These are phyloP conservation scores for Phylloporus sp. DNA, from an alignment of 1,284 basidiomycete genomes.

Conservation along the genomic window DNA sequence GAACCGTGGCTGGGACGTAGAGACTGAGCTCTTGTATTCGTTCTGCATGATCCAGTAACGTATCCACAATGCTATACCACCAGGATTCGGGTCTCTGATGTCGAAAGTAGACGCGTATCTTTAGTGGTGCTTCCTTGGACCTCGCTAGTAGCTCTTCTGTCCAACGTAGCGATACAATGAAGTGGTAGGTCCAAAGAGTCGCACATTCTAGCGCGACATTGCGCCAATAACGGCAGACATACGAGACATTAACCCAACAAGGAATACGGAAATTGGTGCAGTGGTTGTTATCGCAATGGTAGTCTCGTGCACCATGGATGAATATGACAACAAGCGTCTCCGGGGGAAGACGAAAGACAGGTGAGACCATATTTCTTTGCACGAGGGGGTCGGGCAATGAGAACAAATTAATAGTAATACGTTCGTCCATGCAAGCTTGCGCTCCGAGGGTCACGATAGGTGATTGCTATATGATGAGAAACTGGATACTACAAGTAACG, in stretches of 20 bases:
- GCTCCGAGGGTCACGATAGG: no score
- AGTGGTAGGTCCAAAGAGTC: slow-evolving; percentile 1
- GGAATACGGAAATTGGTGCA: neutral
- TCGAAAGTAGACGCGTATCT: neutral
- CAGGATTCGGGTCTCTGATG: neutral
- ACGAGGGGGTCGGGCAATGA: slow-evolving; percentile 17
- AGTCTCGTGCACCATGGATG: neutral
- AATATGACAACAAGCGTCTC: slow-evolving; percentile 1
- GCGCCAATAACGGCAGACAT: neutral
- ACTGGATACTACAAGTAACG: no score
- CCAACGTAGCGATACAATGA: neutral
- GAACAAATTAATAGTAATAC: no score
- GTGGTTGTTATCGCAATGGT: no score
- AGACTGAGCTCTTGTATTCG: slow-evolving; percentile 1
- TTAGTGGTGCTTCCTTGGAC: neutral
- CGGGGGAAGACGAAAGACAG: slow-evolving; percentile 33
- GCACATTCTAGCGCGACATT: neutral
- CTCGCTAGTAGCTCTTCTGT: neutral
- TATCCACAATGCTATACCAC: neutral
- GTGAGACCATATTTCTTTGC: slow-evolving; percentile 33
- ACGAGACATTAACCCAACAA: neutral
- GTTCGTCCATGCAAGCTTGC: no score
- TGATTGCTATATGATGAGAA: no score
- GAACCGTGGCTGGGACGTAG: neutral
- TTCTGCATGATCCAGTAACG: neutral